A percentile compares a stretch with the other conserved stretches of the same genome.
Conservation (phyloP, 2,329 filamentous ascomycete species). For the Nothophoma quercina region DNA sequence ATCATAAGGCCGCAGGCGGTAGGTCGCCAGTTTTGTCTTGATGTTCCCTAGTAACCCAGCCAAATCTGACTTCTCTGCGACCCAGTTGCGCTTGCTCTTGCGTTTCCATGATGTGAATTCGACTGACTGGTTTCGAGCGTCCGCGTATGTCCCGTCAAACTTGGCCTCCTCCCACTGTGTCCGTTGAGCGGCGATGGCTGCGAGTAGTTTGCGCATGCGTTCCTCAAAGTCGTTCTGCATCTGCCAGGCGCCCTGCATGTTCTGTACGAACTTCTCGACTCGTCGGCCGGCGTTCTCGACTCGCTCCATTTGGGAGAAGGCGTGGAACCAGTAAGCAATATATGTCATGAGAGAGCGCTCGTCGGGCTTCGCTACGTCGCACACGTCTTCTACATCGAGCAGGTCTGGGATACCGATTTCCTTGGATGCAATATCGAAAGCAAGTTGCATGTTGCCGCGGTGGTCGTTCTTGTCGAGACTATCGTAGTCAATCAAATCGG, state of each 20-base stretch:
- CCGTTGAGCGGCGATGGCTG: conserved; percentile 75
- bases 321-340: conserved; percentile 99
- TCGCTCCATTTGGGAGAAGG: conserved; percentile 98
- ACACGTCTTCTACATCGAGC: conserved; percentile 97
- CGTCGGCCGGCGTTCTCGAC: conserved; percentile 96
- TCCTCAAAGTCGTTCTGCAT: conserved; percentile 98
- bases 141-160: conserved; percentile 90
- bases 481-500: conserved; percentile 97
- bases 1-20: conserved; percentile 88
- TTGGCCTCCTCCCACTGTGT: conserved; percentile 78
- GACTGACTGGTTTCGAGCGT: conserved; percentile 85
- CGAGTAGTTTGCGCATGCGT: conserved; percentile 83
- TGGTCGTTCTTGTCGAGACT: conserved; percentile 92
- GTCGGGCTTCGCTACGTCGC: conserved; percentile 93
- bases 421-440: conserved; percentile 93
- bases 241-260: conserved; percentile 99
- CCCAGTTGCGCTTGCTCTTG: conserved; percentile 91
- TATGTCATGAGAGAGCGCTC: conserved; percentile 99
- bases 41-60: conserved; percentile 95
- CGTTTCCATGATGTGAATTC: conserved; percentile 90
- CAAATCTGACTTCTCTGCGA: conserved; percentile 95
- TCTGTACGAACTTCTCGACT: conserved; percentile 98
- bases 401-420: conserved; percentile 97
- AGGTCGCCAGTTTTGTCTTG: conserved; percentile 97
- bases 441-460: conserved; percentile 95